Evolutionary conservation across 116 monocot species (phyloP).

Genomic region (Phalaenopsis hybrid): DNA sequence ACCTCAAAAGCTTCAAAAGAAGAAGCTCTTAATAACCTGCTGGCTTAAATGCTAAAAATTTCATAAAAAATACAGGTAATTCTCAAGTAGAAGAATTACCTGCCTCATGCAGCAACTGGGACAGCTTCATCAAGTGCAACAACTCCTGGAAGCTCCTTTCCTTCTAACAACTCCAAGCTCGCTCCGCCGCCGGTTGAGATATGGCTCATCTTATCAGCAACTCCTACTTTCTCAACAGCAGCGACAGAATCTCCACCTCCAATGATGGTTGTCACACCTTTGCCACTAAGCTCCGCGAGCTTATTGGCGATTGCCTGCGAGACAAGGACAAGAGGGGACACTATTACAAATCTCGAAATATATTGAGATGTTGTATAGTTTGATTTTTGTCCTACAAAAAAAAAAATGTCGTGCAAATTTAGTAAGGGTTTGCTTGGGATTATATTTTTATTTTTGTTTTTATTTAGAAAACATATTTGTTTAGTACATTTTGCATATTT

Average conservation of each 20-base stretch:
- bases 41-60: no score
- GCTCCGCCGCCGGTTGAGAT: conserved; percentile 94
- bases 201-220: conserved; percentile 78
- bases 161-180: conserved; percentile 89
- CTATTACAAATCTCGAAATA: background rate
- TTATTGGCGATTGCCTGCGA: conserved; percentile 65
- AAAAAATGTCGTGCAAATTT: no score
- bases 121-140: conserved; percentile 75
- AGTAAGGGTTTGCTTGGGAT: no score
- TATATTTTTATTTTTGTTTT: no score
- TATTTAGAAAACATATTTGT: no score
- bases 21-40: no score
- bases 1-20: no score
- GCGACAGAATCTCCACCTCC: conserved; percentile 93
- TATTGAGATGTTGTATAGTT: no score
- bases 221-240: conserved; percentile 76
- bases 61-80: no score
- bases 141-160: conserved; percentile 83
- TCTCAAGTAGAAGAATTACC: conserved; percentile 81
- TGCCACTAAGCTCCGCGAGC: conserved; percentile 53
- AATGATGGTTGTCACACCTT: conserved; percentile 71
- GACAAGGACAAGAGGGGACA: background rate
- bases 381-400: no score
- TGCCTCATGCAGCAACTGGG: conserved; percentile 57
- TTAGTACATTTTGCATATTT: no score